Percentiles rank a stretch among this genome's conserved stretches.
Conservation (phyloP, 768 basidiomycete genomes). For the Udeniomyces megalosporus region DNA sequence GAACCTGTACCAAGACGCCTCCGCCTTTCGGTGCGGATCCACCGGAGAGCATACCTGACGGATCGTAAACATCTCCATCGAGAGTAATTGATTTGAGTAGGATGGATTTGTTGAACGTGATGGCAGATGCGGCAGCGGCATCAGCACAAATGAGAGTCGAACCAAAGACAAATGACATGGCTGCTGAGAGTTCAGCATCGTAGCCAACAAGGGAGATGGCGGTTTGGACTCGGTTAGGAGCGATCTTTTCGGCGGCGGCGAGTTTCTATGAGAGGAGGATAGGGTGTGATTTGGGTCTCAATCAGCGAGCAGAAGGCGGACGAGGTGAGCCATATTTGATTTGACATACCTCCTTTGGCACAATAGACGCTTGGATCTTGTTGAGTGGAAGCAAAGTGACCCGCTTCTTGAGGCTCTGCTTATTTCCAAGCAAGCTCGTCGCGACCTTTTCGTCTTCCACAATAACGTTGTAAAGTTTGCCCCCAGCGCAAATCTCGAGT, state of each 20-base stretch:
- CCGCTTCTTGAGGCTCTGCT: conserved; percentile 61
- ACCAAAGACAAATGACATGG: conserved; percentile 86
- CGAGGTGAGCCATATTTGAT: neutral
- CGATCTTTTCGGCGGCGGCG: conserved; percentile 49
- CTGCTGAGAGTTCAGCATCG: conserved; percentile 59
- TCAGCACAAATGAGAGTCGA: conserved; percentile 84
- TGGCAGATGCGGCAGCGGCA: conserved; percentile 63
- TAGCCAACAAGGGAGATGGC: conserved; percentile 84
- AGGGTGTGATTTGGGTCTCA: neutral
- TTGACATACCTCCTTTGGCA: conserved; percentile 37
- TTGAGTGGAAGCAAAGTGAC: conserved; percentile 88
- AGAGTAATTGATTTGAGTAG: conserved; percentile 75
- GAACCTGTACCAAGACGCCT: conserved; percentile 63
- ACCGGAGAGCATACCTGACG: conserved; percentile 80
- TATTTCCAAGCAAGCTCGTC: conserved; percentile 55
- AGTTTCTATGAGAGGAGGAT: conserved; percentile 44
- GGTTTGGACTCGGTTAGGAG: conserved; percentile 61
- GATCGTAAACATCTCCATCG: conserved; percentile 91
- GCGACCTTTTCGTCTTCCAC: conserved; percentile 82
- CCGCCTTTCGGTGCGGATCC: conserved; percentile 60
- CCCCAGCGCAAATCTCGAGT: conserved; percentile 80
- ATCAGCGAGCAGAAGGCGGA: neutral
- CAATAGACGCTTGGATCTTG: conserved; percentile 57
- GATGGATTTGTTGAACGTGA: conserved; percentile 63
- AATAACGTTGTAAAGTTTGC: conserved; percentile 79